Percentiles rank a stretch among this genome's conserved stretches.
These are phyloP conservation scores for Penicillium expansum DNA, from an alignment of 2,329 filamentous ascomycete species.

Conservation along the genomic window DNA sequence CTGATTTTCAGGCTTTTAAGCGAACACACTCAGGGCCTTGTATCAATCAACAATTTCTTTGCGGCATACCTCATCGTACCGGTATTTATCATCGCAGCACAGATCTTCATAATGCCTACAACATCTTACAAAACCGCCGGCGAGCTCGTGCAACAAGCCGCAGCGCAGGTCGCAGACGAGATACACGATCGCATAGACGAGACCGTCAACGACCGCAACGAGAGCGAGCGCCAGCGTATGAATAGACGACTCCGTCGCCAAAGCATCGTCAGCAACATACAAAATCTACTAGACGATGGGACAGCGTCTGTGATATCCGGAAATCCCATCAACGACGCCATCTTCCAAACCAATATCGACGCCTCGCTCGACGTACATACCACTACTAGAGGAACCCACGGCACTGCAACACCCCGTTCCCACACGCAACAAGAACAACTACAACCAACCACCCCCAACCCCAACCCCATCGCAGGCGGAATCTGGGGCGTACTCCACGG, in stretches of 20 bases:
- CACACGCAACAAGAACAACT: slow-evolving; percentile 28
- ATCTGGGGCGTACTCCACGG: slow-evolving; percentile 87
- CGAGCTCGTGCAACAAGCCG: slow-evolving; percentile 73
- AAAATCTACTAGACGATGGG: slow-evolving; percentile 63
- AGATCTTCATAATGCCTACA: slow-evolving; percentile 69
- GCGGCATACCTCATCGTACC: slow-evolving; percentile 70
- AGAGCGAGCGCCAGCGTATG: slow-evolving; percentile 49
- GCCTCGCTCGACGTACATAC: background rate
- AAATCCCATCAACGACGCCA: slow-evolving; percentile 13
- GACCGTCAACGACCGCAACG: slow-evolving; percentile 49
- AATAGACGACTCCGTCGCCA: slow-evolving; percentile 61
- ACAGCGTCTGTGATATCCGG: slow-evolving; percentile 11
- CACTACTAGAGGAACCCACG: background rate
- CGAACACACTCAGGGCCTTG: slow-evolving; percentile 54
- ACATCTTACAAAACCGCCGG: slow-evolving; percentile 82
- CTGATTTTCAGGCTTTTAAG: slow-evolving; percentile 71
- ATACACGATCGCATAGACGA: slow-evolving; percentile 56
- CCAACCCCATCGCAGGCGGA: slow-evolving; percentile 52
- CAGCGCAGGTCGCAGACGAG: slow-evolving; percentile 54
- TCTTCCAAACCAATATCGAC: slow-evolving; percentile 15
- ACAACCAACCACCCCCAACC: slow-evolving; percentile 39
- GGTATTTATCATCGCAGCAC: slow-evolving; percentile 60
- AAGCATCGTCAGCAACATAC: slow-evolving; percentile 66
- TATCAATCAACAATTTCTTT: slow-evolving; percentile 69
- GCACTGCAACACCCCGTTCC: slow-evolving; percentile 27